Base-by-base conservation (phyloP, 139 green algal genomes). In the Chlorella sp. region DNA sequence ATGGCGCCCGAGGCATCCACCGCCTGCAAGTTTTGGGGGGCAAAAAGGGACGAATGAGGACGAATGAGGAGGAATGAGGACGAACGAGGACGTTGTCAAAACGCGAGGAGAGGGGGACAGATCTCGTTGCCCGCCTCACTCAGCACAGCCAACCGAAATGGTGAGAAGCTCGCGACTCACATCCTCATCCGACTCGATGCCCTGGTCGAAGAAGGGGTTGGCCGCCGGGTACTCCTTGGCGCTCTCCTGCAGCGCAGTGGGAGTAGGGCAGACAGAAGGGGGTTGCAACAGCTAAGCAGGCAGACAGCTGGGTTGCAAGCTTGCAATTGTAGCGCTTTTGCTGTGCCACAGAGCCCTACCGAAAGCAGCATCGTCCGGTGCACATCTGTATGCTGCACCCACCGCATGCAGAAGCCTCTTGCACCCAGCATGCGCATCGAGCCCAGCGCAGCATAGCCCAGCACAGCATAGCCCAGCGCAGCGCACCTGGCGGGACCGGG, bases 401-500 rank as follows among this genome's bases (percentile, higher is more conserved):
- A n/a, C n/a, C n/a, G n/a, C n/a, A n/a, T n/a, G n/a, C n/a, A n/a
- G n/a, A n/a, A n/a, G n/a, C n/a, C n/a, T n/a, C n/a, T n/a, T n/a
- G n/a, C n/a, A n/a, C n/a, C n/a, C n/a, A n/a, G n/a, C n/a, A n/a
- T n/a, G n/a, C n/a, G n/a, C 36, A 51, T 3, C 17, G 38, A 32
- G 13, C 2, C 38, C 30, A 41, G 41, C 40, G 16, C 2, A 22
- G 70, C 17, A 16, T n/a, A 80, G 9, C 1, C 32, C 9, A 65
- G 30, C 43, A 68, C 36, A n/a, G 36, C 34, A 46, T 13, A n/a
- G 36, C 68, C 48, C 9, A 46, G 16, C 8, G 3, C 30, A 1
- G 38, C 56, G 26, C 79, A 84, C 64, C 79, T 64, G 32, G 64
- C 79, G 77, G 3, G 77, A 83, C 34, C 60, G 77, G 1, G 77